phyloP scores from a whole-genome alignment of 208 protist species.

The Trypanosoma congolense region DNA sequence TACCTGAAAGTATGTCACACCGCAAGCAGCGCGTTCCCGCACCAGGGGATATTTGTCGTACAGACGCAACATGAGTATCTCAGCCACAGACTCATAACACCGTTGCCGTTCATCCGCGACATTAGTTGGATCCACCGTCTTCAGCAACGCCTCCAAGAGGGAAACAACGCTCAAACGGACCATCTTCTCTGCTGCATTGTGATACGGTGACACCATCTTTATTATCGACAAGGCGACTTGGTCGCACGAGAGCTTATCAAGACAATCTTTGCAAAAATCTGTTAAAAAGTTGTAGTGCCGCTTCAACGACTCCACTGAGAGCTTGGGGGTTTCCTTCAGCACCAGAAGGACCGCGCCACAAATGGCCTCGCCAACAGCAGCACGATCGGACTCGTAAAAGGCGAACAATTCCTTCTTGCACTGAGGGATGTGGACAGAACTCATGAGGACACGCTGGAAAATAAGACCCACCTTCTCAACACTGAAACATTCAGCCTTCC shows the following conservation, averaged over 20 bases:
- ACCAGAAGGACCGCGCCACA: conserved; percentile 57
- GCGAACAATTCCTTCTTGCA: conserved; percentile 53
- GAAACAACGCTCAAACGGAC: conserved; percentile 77
- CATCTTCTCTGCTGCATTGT: conserved; percentile 80
- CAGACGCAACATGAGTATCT: conserved; percentile 74
- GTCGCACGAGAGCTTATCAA: conserved; percentile 52
- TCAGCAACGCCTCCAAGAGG: conserved; percentile 64
- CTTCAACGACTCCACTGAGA: conserved; percentile 62
- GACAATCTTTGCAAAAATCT: conserved; percentile 57
- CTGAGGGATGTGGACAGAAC: conserved; percentile 59
- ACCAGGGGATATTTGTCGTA: conserved; percentile 75
- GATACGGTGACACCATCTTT: conserved; percentile 43
- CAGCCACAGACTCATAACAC: conserved; percentile 73
- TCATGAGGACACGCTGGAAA: conserved; percentile 82
- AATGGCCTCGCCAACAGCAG: conserved; percentile 28
- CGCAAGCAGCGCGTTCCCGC: conserved; percentile 61
- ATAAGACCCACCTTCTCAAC: conserved; percentile 48
- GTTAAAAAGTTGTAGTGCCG: conserved; percentile 76
- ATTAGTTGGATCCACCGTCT: conserved; percentile 73
- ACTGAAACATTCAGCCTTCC: conserved; percentile 2
- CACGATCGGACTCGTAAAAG: conserved; percentile 10
- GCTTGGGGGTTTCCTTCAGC: conserved; percentile 65
- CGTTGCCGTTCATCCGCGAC: conserved; percentile 75
- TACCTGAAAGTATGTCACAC: conserved; percentile 72
- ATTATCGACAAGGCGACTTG: conserved; percentile 59